Evolutionary conservation across 2,329 filamentous ascomycete species (phyloP).

Genomic region (Xylaria sp.): DNA sequence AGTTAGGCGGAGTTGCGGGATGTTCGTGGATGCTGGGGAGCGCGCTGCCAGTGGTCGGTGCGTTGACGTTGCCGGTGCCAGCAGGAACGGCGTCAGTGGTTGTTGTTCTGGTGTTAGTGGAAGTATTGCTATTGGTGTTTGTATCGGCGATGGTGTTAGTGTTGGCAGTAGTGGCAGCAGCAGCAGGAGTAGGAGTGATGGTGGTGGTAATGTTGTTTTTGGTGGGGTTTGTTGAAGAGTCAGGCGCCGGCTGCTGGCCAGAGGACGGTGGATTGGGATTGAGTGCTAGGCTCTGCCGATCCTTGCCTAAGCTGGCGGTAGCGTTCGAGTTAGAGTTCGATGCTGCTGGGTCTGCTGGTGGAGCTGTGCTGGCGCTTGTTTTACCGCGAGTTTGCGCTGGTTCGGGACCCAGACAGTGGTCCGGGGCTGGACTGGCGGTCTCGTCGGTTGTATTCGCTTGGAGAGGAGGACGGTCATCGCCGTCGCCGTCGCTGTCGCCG

Average conservation of each 20-base stretch:
- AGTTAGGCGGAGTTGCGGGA: conserved; percentile 38
- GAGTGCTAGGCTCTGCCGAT: conserved; percentile 49
- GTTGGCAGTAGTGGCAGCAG: conserved; percentile 33
- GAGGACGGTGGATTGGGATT: conserved; percentile 21
- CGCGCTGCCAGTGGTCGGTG: conserved; percentile 35
- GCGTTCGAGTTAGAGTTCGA: conserved; percentile 35
- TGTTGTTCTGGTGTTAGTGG: conserved; percentile 34
- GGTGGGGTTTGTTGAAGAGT: conserved; percentile 9
- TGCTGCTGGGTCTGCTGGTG: conserved; percentile 27
- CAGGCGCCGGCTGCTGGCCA: background rate
- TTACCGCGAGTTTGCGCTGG: conserved; percentile 24
- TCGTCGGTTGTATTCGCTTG: conserved; percentile 6
- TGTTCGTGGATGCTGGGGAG: conserved; percentile 52
- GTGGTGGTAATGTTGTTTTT: conserved; percentile 1
- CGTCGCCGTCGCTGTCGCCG: background rate
- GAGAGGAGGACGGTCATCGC: background rate
- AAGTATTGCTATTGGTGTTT: background rate
- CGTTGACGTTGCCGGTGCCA: background rate
- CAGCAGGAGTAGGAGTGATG: conserved; percentile 26
- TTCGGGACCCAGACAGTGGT: conserved; percentile 1
- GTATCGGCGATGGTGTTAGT: conserved; percentile 29
- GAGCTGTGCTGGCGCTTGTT: conserved; percentile 31
- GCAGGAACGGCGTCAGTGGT: background rate
- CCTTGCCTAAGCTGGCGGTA: conserved; percentile 46
- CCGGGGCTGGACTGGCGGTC: conserved; percentile 6